Base-by-base conservation (phyloP, 495 filamentous ascomycete genomes). In the Thermochaetoides thermophila region DNA sequence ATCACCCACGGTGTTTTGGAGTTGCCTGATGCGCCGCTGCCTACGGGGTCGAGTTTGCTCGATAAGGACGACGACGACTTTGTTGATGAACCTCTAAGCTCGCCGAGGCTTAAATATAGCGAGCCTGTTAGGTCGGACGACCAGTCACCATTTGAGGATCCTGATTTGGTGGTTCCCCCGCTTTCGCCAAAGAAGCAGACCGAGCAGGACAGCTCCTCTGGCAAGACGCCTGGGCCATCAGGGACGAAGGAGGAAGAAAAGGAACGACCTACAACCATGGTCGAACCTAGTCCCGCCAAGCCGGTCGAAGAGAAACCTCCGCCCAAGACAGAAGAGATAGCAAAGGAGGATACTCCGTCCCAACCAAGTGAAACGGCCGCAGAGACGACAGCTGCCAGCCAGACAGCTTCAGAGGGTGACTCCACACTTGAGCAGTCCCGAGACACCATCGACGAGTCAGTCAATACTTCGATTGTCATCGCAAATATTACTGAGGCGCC, bases 31-130 rank as follows among this genome's bases (percentile, higher is more conserved):
- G 59, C 59, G 6, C 45, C 47, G 1, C 42, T 40, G 12, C 31
- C 42, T 0, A 43, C 53, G 0, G 26, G 34, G 4, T 52, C 62
- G 3, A 63, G 61, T 7, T 59, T 64, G 30, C 44, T 66, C 7
- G 63, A 64, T 16, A 66, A 60, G 43, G 68, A 74, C 23, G 73
- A 79, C 28, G 73, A 76, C 13, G 72, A 78, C 29, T 78, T 81
- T 46, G 73, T 80, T 7, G 76, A 81, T 40, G 77, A 83, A 43
- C 73, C 77, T 17, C 54, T 78, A 25, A 73, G 64, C 35, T 74
- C 71, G 11, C 69, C 73, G 3, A 56, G 64, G 29, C 39, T 74
- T 10, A 51, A 66, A 17, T 50, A 59, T 16, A 38, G 59, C 3
- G 46, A 53, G 13, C 24, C 39, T 1, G 55, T 67, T 28, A 32